Base-by-base conservation (phyloP, 306 rosid genomes). In the Quercus ilex region DNA sequence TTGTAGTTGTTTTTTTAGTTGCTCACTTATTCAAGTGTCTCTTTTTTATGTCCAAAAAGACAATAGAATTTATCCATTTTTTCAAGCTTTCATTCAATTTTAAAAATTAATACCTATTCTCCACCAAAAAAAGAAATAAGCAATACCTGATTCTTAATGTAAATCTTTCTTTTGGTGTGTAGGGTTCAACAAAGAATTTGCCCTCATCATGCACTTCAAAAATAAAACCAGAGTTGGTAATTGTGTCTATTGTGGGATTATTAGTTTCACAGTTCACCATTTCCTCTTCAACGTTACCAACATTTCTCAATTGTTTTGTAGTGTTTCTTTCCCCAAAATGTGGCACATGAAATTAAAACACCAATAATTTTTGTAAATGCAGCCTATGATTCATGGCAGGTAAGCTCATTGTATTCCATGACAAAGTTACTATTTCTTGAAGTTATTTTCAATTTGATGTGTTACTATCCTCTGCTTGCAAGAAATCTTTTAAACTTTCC, bases 371-470 rank as follows among this genome's bases (percentile, higher is more conserved):
- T 90, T 64, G 89, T 95, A 35, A 92, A 91, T 73, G 94, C 99
- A 56, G 99, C 98, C 70, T 95, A 95, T 56, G 99, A 95, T 87
- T 91, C 97, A 64, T 95, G 99, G 97, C 99, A 95, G 98, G 99
- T 95, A 64, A 82, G 91, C 82, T 74, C 76, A 46, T 64, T 75
- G 51, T 71, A 55, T 55, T 78, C 74, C 78, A 62, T 46, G 41
- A 43, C 52, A 78, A 46, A 71, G 55, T 51, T 6, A 60, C 74
- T 83, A 8, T 63, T 65, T 41, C 55, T 57, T 43, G 33, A 69
- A 78, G 5, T 35, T 21, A 35, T 65, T 76, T 73, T 25, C 14
- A 14, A 53, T 56, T 14, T 56, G 21, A 69, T 70, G 69, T 53
- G 25, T 78, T 13, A 18, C 20, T 12, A 46, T 71, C 35, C 57